Conservation (phyloP, 75 land plant genomes). For the Azolla pinnata region DNA sequence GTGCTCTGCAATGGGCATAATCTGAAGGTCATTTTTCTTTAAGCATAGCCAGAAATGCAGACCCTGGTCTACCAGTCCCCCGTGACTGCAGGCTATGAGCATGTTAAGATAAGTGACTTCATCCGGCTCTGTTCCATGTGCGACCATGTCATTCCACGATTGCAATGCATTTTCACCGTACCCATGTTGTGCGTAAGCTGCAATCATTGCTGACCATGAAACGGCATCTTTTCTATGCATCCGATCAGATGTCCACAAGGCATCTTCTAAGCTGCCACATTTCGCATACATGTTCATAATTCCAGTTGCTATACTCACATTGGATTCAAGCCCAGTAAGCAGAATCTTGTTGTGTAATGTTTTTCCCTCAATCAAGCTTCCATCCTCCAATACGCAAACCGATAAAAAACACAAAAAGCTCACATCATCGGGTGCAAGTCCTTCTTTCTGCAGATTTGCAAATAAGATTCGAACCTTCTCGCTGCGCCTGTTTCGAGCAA, state of each 20-base stretch:
- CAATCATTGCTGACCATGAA: conserved; percentile 51
- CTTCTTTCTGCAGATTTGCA: too few species aligned
- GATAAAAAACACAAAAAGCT: too few species aligned
- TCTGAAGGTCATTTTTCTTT: too few species aligned
- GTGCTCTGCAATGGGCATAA: too few species aligned
- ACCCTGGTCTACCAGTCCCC: too few species aligned
- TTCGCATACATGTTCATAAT: conserved; percentile 26
- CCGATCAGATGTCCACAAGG: conserved; percentile 34
- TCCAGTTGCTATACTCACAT: not conserved
- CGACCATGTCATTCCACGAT: conserved; percentile 30
- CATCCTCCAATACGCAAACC: too few species aligned
- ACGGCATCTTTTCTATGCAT: conserved; percentile 38
- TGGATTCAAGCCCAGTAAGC: not conserved
- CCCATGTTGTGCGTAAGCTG: conserved; percentile 48
- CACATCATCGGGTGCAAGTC: too few species aligned
- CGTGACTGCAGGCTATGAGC: not conserved
- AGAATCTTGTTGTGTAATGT: too few species aligned
- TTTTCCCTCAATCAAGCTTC: too few species aligned
- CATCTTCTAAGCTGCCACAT: conserved; percentile 36
- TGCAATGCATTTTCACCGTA: conserved; percentile 15
- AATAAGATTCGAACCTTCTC: too few species aligned
- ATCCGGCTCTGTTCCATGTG: conserved; percentile 10
- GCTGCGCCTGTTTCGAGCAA: too few species aligned
- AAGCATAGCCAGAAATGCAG: too few species aligned
- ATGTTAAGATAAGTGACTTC: conserved; percentile 2